Evolutionary conservation across 176 grass and related monocot genomes (phyloP).

Genomic region (Saccharum spontaneum): DNA sequence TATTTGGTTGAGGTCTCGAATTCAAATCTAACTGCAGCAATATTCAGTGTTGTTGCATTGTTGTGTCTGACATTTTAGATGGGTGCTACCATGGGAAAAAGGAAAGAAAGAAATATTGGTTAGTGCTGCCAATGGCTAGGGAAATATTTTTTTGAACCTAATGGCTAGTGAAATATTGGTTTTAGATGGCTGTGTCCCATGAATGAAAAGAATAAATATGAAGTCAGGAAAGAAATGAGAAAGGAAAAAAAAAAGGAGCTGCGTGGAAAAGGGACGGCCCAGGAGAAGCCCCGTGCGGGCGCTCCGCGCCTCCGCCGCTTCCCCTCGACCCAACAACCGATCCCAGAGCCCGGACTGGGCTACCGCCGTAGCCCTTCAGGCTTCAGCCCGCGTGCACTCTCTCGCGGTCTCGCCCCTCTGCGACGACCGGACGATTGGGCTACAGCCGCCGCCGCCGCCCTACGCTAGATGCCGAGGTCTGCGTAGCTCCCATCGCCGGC

Average conservation of each 20-base stretch:
- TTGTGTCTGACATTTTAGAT: too few relatives aligned
- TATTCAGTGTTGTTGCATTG: too few relatives aligned
- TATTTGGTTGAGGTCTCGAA: too few relatives aligned
- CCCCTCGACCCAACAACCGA: not conserved
- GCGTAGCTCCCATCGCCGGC: not conserved
- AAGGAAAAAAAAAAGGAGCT: not conserved
- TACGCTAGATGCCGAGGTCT: not conserved
- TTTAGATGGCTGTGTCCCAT: too few relatives aligned
- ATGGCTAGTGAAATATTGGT: too few relatives aligned
- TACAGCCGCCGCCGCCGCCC: not conserved
- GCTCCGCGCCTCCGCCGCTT: too few relatives aligned
- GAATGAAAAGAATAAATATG: too few relatives aligned
- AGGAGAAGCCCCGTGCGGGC: not conserved
- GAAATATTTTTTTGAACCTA: too few relatives aligned
- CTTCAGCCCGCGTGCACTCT: not conserved
- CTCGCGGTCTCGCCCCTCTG: not conserved
- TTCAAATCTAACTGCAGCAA: too few relatives aligned
- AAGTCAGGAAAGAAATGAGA: not conserved
- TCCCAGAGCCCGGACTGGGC: not conserved
- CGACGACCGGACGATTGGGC: not conserved
- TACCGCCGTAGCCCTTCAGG: not conserved
- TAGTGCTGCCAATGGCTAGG: too few relatives aligned
- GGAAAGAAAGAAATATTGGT: too few relatives aligned
- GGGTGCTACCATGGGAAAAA: too few relatives aligned
- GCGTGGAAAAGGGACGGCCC: not conserved